These are phyloP conservation scores for Globisporangium canariense DNA, from an alignment of 352 stramenopile genomes.

Conservation along the genomic window DNA sequence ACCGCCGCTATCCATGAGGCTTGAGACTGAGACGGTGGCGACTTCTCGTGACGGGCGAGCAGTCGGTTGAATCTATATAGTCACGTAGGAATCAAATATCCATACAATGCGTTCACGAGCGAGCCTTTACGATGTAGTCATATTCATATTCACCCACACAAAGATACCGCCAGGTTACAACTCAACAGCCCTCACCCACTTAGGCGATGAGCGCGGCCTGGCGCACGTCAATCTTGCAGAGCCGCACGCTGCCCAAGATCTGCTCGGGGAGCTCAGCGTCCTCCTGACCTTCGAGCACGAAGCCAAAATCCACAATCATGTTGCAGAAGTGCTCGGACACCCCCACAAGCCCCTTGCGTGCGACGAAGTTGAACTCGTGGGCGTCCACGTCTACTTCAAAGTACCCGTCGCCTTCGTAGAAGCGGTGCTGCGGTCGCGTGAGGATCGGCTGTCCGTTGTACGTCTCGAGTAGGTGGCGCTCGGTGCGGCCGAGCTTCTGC, in stretches of 20 bases:
- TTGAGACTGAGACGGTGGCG: background rate
- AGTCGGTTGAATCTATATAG: background rate
- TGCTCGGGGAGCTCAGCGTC: slow-evolving; percentile 75
- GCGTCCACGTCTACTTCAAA: slow-evolving; percentile 84
- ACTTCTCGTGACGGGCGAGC: background rate
- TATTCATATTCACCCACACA: background rate
- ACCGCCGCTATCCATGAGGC: background rate
- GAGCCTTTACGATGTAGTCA: background rate
- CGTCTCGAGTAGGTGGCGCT: slow-evolving; percentile 73
- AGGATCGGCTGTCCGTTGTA: slow-evolving; percentile 84
- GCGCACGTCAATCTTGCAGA: slow-evolving; percentile 74
- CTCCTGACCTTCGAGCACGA: slow-evolving; percentile 77
- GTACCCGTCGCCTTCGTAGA: slow-evolving; percentile 67
- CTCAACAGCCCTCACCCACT: background rate
- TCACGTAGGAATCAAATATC: background rate
- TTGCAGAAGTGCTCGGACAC: slow-evolving; percentile 74
- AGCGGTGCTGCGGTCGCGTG: slow-evolving; percentile 73
- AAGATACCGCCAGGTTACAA: background rate
- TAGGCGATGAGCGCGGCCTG: slow-evolving; percentile 39
- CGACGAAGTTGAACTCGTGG: slow-evolving; percentile 83
- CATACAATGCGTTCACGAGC: background rate
- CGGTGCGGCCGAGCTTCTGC: slow-evolving; percentile 62
- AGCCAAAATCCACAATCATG: slow-evolving; percentile 85
- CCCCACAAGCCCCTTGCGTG: slow-evolving; percentile 65
- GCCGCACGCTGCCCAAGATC: slow-evolving; percentile 65